Percentiles rank a stretch among this genome's conserved stretches.
These are phyloP conservation scores for Coleophoma cylindrospora DNA, from an alignment of 2,329 filamentous ascomycete genomes.

Conservation along the genomic window DNA sequence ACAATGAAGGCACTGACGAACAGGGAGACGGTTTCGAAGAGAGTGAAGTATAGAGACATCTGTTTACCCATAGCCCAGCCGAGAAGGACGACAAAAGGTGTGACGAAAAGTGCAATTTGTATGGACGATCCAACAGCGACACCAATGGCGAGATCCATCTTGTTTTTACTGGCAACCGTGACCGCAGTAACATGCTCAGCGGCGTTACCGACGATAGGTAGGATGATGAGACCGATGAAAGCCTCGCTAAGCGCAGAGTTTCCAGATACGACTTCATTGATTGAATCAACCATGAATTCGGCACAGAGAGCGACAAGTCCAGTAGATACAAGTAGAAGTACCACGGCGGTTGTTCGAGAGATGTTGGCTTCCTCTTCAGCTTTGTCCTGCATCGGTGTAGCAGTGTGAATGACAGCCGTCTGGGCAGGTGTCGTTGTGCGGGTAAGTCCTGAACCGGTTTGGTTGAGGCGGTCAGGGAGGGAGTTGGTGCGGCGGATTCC, in stretches of 20 bases:
- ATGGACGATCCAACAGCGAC: slow-evolving; percentile 68
- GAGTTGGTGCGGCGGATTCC: slow-evolving; percentile 72
- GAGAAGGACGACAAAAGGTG: slow-evolving; percentile 64
- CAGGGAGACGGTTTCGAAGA: slow-evolving; percentile 83
- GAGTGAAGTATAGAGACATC: slow-evolving; percentile 81
- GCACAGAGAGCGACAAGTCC: slow-evolving; percentile 63
- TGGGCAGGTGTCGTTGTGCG: slow-evolving; percentile 3
- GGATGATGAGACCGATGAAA: slow-evolving; percentile 67
- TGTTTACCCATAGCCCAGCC: slow-evolving; percentile 64
- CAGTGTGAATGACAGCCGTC: neutral
- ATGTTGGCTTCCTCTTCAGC: slow-evolving; percentile 39
- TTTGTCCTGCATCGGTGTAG: slow-evolving; percentile 2
- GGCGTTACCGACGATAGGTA: slow-evolving; percentile 70
- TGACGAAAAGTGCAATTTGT: slow-evolving; percentile 67
- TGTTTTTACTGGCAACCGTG: slow-evolving; percentile 67
- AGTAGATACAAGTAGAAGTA: slow-evolving; percentile 60
- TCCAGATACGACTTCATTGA: slow-evolving; percentile 54
- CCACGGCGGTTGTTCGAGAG: slow-evolving; percentile 49
- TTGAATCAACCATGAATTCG: slow-evolving; percentile 65
- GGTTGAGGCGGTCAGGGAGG: slow-evolving; percentile 62
- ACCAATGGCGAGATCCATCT: slow-evolving; percentile 71
- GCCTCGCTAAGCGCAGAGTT: slow-evolving; percentile 53
- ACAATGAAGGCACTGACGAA: slow-evolving; percentile 83
- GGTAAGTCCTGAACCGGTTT: slow-evolving; percentile 11
- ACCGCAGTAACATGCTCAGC: slow-evolving; percentile 70